A percentile compares a stretch with the other conserved stretches of the same genome.
phyloP scores from a whole-genome alignment of 2,329 filamentous ascomycete species.

The Epichloe sibirici region DNA sequence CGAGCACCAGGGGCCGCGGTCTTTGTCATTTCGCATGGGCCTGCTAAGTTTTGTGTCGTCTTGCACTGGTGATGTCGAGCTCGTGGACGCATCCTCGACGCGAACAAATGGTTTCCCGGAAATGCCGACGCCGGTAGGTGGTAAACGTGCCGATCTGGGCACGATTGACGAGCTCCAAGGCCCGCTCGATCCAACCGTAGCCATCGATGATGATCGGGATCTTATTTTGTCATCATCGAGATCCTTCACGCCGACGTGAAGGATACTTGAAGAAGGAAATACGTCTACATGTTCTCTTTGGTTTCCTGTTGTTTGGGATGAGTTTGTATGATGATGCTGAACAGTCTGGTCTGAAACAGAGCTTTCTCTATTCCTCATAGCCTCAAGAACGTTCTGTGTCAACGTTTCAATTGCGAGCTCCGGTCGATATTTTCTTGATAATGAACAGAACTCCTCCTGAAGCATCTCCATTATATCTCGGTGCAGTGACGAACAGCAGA shows the following conservation, averaged over 20 bases:
- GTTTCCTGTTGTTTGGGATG: constrained; percentile 7
- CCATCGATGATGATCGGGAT: background rate
- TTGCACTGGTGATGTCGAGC: background rate
- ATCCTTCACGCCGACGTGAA: background rate
- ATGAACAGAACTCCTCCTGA: constrained; percentile 35
- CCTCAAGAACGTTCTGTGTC: constrained; percentile 31
- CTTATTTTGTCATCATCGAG: background rate
- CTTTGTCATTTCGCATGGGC: background rate
- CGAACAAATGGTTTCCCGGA: background rate
- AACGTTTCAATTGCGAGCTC: constrained; percentile 32
- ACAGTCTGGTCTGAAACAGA: background rate
- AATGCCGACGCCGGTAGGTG: background rate
- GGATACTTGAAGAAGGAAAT: background rate
- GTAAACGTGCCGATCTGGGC: background rate
- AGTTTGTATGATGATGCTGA: background rate
- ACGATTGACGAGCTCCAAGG: background rate
- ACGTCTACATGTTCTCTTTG: constrained; percentile 9
- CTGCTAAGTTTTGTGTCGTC: background rate
- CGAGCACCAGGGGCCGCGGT: background rate
- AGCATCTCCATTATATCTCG: constrained; percentile 36
- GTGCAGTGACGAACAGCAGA: constrained; percentile 38
- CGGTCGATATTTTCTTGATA: constrained; percentile 28
- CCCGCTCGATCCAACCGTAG: background rate
- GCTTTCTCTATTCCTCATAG: constrained; percentile 11
- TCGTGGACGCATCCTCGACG: background rate